Base-by-base conservation (phyloP, 192 early-diverging fungal species). In the Backusella parvicylindrica region DNA sequence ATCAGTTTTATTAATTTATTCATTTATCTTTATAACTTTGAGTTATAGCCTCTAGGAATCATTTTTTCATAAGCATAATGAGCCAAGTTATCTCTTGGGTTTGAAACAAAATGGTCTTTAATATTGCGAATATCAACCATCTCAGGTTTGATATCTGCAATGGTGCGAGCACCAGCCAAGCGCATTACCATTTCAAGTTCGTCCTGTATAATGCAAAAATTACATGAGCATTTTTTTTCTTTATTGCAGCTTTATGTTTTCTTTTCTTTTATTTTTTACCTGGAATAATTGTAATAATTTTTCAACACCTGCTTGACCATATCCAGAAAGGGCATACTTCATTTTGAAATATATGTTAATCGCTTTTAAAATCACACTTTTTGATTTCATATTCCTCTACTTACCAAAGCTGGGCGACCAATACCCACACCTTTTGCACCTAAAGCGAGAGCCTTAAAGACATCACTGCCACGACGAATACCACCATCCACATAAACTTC, bases 401-500 rank as follows among this genome's bases (percentile, higher is more conserved):
- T 81, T 83, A 84, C 83, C 37, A 87, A 79, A 8, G 87, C 84
- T 23, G 94, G 91, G 81, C 95, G 74, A 67, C 97, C 94, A 82
- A 96, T 75, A 69, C 96, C 96, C 75, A 97, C 90, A 79, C 92
- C 97, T 37, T 88, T 90, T 0, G 98, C 98, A 12, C 98, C 98
- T 7, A 99, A 81, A 6, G 97, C 97, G 69, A 99, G 83, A 2
- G 96, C 96, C 86, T 98, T 99, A 86, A 98, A 89, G 21, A 99
- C 89, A 83, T 99, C 98, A 15, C 93, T 87, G 21, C 95, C 98
- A 32, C 93, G 85, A 41, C 97, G 89, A 36, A 99, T 81, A 31
- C 98, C 98, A 33, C 98, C 97, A 82, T 99, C 98, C 32, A 99
- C 74, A 75, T 92, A 98, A 8, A 99, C 89, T 79, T 98, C 95